A percentile compares a stretch with the other conserved stretches of the same genome.
Evolutionary conservation across 2,329 filamentous ascomycete genomes (phyloP).

Genomic region (Nectriaceae sp.): DNA sequence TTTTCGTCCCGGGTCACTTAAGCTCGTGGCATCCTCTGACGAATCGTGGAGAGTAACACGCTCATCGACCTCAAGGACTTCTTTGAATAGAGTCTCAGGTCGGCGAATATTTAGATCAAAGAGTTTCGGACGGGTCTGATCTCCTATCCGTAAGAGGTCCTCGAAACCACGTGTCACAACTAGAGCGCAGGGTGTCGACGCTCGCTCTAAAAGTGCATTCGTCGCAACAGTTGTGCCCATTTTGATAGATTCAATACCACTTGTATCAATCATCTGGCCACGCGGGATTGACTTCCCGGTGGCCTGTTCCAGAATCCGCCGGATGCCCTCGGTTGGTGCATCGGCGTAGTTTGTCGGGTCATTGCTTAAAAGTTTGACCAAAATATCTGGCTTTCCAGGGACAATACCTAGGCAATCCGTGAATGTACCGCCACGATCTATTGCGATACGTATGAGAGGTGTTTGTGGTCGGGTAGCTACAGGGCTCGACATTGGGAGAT

Average conservation of each 20-base stretch:
- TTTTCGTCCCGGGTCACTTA: conserved; percentile 46
- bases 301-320: conserved; percentile 43
- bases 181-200: conserved; percentile 71
- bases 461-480: too few relatives aligned
- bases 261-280: conserved; percentile 36
- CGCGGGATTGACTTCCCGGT: conserved; percentile 34
- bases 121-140: conserved; percentile 71
- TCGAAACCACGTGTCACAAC: conserved; percentile 73
- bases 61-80: conserved; percentile 73
- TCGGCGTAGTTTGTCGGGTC: too few relatives aligned
- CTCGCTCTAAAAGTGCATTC: conserved; percentile 74
- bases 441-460: too few relatives aligned
- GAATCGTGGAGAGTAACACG: conserved; percentile 74
- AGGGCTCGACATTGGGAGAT: too few relatives aligned
- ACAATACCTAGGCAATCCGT: too few relatives aligned
- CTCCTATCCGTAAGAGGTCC: conserved; percentile 71
- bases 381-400: too few relatives aligned
- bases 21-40: conserved; percentile 68
- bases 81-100: conserved; percentile 69
- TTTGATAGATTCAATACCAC: conserved; percentile 63
- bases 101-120: conserved; percentile 72
- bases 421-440: too few relatives aligned
- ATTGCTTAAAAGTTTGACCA: too few relatives aligned
- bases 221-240: conserved; percentile 84
- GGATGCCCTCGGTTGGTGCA: conserved; percentile 73